A percentile compares a stretch with the other conserved stretches of the same genome.
phyloP scores from a whole-genome alignment of 2,329 filamentous ascomycete species.

The Helotiales sp. region DNA sequence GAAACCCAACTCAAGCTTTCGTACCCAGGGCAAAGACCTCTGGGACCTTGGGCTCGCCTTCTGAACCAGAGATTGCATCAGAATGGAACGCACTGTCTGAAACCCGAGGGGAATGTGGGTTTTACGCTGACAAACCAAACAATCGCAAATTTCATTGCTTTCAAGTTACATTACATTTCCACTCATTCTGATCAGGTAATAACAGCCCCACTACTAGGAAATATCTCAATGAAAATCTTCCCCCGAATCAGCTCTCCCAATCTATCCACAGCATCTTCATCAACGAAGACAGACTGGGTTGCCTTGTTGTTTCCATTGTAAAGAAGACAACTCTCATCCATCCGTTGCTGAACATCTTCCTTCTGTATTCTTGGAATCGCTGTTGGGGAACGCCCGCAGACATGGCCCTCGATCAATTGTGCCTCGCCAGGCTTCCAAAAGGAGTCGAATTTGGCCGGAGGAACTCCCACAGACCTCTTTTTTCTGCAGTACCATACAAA shows the following conservation, averaged over 20 bases:
- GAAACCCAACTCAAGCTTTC: too few species aligned
- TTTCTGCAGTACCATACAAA: background rate
- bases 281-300: background rate
- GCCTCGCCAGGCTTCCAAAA: background rate
- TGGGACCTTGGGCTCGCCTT: too few species aligned
- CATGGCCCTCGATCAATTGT: background rate
- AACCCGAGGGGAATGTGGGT: too few species aligned
- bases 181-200: background rate
- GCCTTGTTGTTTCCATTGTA: background rate
- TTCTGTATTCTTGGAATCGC: background rate
- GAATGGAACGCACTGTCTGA: too few species aligned
- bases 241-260: background rate
- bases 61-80: too few species aligned
- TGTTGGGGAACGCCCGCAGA: background rate
- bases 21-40: too few species aligned
- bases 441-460: background rate
- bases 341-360: background rate
- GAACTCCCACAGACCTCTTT: too few species aligned
- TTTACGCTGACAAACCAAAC: too few species aligned
- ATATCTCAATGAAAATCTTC: background rate
- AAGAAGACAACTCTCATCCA: background rate
- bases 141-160: too few species aligned
- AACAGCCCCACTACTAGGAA: background rate
- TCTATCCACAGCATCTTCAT: background rate
- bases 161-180: too few species aligned